phyloP scores from a whole-genome alignment of 805 yeast genomes.

The Candida patagonica region DNA sequence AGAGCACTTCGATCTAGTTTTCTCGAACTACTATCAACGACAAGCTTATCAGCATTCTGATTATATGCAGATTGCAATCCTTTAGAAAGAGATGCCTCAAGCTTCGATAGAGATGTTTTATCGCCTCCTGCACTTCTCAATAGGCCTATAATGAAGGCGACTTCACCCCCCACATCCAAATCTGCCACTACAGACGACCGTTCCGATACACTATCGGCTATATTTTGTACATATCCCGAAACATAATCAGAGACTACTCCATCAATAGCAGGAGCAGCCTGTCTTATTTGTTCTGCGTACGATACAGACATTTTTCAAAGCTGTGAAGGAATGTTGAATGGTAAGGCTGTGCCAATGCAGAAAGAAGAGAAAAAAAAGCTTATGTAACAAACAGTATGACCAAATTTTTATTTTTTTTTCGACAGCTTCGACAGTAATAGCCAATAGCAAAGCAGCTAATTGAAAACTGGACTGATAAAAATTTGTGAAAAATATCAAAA shows the following conservation, averaged over 20 bases:
- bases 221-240: slow-evolving; percentile 76
- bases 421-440: no score
- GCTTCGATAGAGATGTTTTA: slow-evolving; percentile 39
- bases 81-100: slow-evolving; percentile 42
- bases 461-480: no score
- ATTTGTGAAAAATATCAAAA: no score
- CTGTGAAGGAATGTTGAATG: no score
- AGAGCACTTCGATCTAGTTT: slow-evolving; percentile 58
- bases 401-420: no score
- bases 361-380: no score
- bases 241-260: slow-evolving; percentile 86
- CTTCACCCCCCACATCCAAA: slow-evolving; percentile 57
- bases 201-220: slow-evolving; percentile 70
- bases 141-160: slow-evolving; percentile 55
- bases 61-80: slow-evolving; percentile 50
- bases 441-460: no score
- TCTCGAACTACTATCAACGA: slow-evolving; percentile 74
- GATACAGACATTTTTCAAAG: no score
- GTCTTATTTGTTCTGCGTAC: slow-evolving; percentile 56
- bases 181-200: slow-evolving; percentile 63
- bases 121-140: slow-evolving; percentile 80
- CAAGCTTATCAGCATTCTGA: neutral
- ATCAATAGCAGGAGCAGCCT: slow-evolving; percentile 80
- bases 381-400: no score
- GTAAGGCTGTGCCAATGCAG: no score